Base-by-base conservation (phyloP, 257 asterid species). In the Solanum piurae region DNA sequence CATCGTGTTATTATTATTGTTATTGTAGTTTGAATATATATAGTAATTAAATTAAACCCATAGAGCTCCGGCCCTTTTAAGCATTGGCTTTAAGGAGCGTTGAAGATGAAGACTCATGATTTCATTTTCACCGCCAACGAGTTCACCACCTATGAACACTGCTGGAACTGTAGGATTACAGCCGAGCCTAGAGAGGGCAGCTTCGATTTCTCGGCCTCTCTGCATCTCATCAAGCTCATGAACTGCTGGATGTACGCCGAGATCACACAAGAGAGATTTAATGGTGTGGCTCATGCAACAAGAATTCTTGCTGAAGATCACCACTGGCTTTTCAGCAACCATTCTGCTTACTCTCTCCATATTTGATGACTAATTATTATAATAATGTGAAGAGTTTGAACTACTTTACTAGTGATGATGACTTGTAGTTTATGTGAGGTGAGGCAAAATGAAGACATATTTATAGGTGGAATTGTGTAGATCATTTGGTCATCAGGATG, bases 31-130 rank as follows among this genome's bases (percentile, higher is more conserved):
- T 44, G 58, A 40, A 42, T 29, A 49, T 74, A 7, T 49, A 14
- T 60, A 46, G n/a, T 6, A 6, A 84, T 44, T 49, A 96, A 6
- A 84, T 44, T 49, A 96, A 86, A 96, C 90, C 98, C 98, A 96
- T 16, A 95, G 42, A 6, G 98, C 98, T 10, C 98, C 98, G 2
- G 98, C 98, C 40, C 90, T 88, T 77, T 91, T 88, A 68, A 96
- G 98, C 98, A 92, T 93, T 73, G 95, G 96, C 90, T 85, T 91
- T 46, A 96, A 87, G 76, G 95, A 73, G 33, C 98, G 87, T 21
- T 91, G 83, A 85, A 96, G 98, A 49, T 96, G 98, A 90, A 94
- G 98, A 64, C 93, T 92, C 96, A 93, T 95, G 76, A 96, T 87
- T 91, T 96, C 98, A 74, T 92, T 93, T 21, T 93, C 94, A 36